Evolutionary conservation across 768 basidiomycete species (phyloP).

Genomic region (Lentinula lateritia): DNA sequence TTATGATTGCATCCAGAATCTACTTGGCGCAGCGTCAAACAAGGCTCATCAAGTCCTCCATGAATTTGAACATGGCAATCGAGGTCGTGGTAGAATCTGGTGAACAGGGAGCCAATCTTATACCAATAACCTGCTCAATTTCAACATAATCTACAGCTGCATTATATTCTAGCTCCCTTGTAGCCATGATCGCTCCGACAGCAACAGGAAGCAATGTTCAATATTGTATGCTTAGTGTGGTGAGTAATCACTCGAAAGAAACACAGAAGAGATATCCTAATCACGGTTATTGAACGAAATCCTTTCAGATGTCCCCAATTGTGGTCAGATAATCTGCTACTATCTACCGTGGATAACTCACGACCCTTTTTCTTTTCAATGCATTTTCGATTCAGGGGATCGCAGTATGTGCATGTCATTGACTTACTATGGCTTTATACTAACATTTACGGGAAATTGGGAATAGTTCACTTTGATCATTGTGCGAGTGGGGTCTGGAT

Average conservation of each 20-base stretch:
- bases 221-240: conserved; percentile 11
- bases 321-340: neutral
- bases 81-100: conserved; percentile 12
- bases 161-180: conserved; percentile 9
- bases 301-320: neutral
- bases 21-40: conserved; percentile 7
- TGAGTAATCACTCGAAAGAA: neutral
- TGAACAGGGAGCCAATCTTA: neutral
- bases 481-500: neutral
- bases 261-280: neutral
- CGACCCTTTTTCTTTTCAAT: no score
- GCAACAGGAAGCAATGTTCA: conserved; percentile 10
- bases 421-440: neutral
- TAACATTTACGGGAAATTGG: no score
- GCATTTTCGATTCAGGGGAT: neutral
- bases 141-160: conserved; percentile 2
- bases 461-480: neutral
- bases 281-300: neutral
- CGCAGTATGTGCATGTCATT: neutral
- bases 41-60: neutral
- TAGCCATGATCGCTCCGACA: conserved; percentile 13
- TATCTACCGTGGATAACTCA: neutral
- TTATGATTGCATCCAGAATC: conserved; percentile 11
- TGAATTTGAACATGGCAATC: conserved; percentile 10
- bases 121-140: neutral